Evolutionary conservation across 2,329 filamentous ascomycete genomes (phyloP), one percentile per base, ranked within the genome.

Genomic region (Fusarium penzigii): DNA sequence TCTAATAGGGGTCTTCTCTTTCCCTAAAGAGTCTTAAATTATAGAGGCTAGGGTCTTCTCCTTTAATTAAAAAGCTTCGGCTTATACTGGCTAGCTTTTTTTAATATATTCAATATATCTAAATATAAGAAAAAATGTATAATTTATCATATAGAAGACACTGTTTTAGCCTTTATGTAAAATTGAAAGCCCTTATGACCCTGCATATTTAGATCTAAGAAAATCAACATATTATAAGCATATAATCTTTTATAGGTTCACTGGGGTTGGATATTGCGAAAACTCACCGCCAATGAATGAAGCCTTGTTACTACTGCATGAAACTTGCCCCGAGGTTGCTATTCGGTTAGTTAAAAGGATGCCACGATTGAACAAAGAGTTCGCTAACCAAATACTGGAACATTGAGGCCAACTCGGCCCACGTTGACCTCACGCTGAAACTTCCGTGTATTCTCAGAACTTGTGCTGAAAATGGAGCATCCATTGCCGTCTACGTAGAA

Each of bases 351-450:
- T 8, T 39, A 20, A 17, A 14, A 39, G n/a, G n/a, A n/a, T n/a
- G n/a, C n/a, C n/a, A n/a, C n/a, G n/a, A n/a, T n/a, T n/a, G n/a
- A n/a, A n/a, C n/a, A n/a, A n/a, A n/a, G n/a, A n/a, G n/a, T n/a
- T n/a, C n/a, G n/a, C 46, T 43, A 29, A 55, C 53, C 58, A 17
- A 61, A 34, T 17, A 64, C 52, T 6, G 63, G 62, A 14, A 65
- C 59, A 17, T 65, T 65, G 29, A 65, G 58, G 16, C 62, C 62
- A n/a, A 65, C 55, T 17, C 61, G 63, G 12, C 63, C 63, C 14
- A 65, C 49, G 25, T 65, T 63, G 14, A 65, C 61, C 11, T 51
- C 25, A 4, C 43, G 44, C 41, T 65, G 61, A 38, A 65, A 65
- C 1, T 40, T 49, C 41, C 62, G 49, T 2, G 62, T 61, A 2